Evolutionary conservation across 441 rosid genomes (phyloP), one percentile per base, ranked within the genome.

Genomic region (Jatropha podagrica): DNA sequence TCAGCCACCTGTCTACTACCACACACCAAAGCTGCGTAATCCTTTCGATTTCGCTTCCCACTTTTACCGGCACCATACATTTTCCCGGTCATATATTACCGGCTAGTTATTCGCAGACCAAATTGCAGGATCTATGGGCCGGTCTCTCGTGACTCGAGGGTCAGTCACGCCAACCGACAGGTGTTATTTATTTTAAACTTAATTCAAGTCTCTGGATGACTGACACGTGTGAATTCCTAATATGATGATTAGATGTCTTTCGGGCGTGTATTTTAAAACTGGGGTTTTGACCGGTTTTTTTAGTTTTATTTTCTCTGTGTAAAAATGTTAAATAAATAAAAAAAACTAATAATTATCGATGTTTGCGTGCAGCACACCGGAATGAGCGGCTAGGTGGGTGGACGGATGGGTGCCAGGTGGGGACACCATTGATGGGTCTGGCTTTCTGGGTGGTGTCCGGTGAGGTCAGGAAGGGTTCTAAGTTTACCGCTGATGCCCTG

Each of bases 131-230:
- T 78, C 66, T 46, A 46, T 61, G 79, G 77, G 71, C 78, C 81
- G 62, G 61, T 56, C 54, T 68, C 80, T 71, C 85, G 81, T 74
- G 81, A 74, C 67, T 76, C 75, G 79, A 76, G 82, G 52, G 17
- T 52, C 18, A 15, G 71, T 76, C 82, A 80, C 81, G 78, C 77
- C 64, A 54, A 76, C 79, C 69, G 82, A 80, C 87, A 80, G 82
- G 74, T 76, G 85, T 78, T 54, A 51, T 46, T 64, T 55, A 61
- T 58, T 71, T 63, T 38, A 68, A 58, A 71, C 0, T 7, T 18
- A 63, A 40, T 73, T 58, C 73, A 74, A n/a, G 52, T 44, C 14
- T 3, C 55, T 48, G 26, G 1, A 0, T 11, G 38, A 10, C 2
- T 2, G 74, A 20, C 83, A 74, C 81, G 81, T 61, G 64, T 78